These are phyloP conservation scores for Exophiala viscosa DNA, from an alignment of 2,329 filamentous ascomycete species.

Conservation along the genomic window DNA sequence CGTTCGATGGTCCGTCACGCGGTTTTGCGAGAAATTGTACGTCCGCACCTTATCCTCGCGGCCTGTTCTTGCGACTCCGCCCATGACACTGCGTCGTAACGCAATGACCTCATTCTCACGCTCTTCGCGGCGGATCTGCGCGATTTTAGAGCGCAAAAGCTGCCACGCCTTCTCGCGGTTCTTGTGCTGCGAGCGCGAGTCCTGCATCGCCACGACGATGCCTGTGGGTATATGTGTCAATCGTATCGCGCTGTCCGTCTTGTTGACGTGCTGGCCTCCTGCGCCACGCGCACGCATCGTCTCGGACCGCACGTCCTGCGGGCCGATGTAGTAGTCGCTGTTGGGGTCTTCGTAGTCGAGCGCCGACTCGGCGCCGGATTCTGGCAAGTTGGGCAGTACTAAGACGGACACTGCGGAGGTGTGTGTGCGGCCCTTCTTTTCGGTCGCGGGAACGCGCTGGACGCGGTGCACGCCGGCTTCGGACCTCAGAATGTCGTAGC, in stretches of 20 bases:
- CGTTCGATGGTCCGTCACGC: constrained; percentile 85
- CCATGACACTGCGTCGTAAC: constrained; percentile 73
- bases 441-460: constrained; percentile 86
- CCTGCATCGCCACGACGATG: constrained; percentile 86
- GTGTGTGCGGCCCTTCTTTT: constrained; percentile 85
- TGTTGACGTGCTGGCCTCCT: constrained; percentile 97
- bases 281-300: constrained; percentile 90
- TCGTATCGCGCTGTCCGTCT: constrained; percentile 91
- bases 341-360: constrained; percentile 74
- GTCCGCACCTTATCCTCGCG: constrained; percentile 91
- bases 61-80: constrained; percentile 73
- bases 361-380: constrained; percentile 47
- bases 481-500: constrained; percentile 76
- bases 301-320: constrained; percentile 75
- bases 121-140: constrained; percentile 73
- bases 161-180: constrained; percentile 88
- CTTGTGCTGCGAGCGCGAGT: constrained; percentile 81
- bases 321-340: constrained; percentile 87
- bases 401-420: constrained; percentile 90
- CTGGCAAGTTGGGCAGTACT: constrained; percentile 79
- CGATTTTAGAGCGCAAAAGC: constrained; percentile 75
- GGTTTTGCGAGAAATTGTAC: constrained; percentile 75
- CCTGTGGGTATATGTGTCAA: constrained; percentile 87
- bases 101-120: constrained; percentile 74
- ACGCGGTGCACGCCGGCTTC: constrained; percentile 95